These are phyloP conservation scores for Brassica hybrid DNA, from an alignment of 441 rosid genomes.

Conservation along the genomic window DNA sequence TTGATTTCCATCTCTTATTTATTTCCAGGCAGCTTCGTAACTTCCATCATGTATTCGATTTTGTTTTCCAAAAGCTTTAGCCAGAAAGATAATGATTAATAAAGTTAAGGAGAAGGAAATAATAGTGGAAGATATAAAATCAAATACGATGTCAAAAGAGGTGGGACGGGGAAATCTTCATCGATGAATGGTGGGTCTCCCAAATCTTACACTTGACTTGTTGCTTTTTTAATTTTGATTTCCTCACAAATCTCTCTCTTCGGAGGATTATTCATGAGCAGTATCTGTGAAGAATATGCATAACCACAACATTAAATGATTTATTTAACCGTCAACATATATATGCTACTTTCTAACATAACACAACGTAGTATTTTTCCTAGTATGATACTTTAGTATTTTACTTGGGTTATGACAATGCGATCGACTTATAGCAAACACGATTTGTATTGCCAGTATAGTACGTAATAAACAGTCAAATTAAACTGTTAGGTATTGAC, in stretches of 20 bases:
- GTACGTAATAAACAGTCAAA: not conserved
- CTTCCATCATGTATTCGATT: not conserved
- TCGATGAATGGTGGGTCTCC: conserved; percentile 42
- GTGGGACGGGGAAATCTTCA: conserved; percentile 38
- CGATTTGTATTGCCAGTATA: too few species aligned
- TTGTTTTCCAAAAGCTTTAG: conserved; percentile 17
- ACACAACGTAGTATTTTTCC: not conserved
- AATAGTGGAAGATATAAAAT: conserved; percentile 19
- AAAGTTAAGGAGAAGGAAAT: conserved; percentile 26
- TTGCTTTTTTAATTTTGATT: conserved; percentile 15
- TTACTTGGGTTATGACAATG: not conserved
- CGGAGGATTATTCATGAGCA: not conserved
- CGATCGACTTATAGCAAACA: too few species aligned
- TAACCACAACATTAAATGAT: not conserved
- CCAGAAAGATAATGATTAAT: conserved; percentile 24
- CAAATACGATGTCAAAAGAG: conserved; percentile 28
- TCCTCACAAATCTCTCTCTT: not conserved
- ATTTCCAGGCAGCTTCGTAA: not conserved
- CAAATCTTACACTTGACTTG: conserved; percentile 41
- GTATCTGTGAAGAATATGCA: not conserved
- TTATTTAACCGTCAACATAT: not conserved
- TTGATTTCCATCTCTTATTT: not conserved
- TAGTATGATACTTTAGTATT: conserved; percentile 9
- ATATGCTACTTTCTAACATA: conserved; percentile 2
- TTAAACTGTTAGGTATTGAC: conserved; percentile 1